Percentiles rank a stretch among this genome's conserved stretches.
These are phyloP conservation scores for Saccharomyces paradoxus DNA, from an alignment of 805 yeast species.

Conservation along the genomic window DNA sequence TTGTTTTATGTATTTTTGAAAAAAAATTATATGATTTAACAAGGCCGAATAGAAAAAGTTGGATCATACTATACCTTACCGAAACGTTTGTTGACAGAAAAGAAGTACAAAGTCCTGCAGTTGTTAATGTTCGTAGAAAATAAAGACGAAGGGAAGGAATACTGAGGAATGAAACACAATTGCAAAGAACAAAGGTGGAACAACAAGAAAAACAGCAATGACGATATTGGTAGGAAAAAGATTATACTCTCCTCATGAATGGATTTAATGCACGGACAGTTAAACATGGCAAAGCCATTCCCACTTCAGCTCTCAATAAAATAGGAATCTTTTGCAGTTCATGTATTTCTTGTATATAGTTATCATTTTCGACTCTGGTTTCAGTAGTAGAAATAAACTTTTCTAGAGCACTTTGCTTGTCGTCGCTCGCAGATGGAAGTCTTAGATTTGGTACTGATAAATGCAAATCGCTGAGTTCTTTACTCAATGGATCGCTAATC, in stretches of 20 bases:
- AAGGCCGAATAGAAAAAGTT: neutral
- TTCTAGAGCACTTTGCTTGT: constrained; percentile 36
- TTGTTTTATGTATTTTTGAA: neutral
- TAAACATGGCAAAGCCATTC: constrained; percentile 91
- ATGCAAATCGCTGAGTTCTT: constrained; percentile 43
- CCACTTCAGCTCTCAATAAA: constrained; percentile 80
- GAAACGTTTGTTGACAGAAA: neutral
- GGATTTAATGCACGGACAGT: constrained; percentile 91
- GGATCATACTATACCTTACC: neutral
- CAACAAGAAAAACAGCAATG: neutral
- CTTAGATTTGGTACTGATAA: constrained; percentile 40
- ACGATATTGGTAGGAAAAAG: neutral
- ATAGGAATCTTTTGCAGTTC: constrained; percentile 77
- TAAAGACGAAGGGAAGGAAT: neutral
- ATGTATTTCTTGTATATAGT: constrained; percentile 69
- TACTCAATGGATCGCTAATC: constrained; percentile 37
- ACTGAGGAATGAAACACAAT: neutral
- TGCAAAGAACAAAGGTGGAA: neutral
- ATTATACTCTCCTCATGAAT: constrained; percentile 35
- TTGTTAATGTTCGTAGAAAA: neutral
- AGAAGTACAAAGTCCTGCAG: neutral
- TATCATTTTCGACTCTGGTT: constrained; percentile 53
- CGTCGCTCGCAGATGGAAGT: constrained; percentile 21
- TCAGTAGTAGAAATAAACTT: constrained; percentile 48
- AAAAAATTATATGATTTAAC: neutral